These are phyloP conservation scores for Trematosphaeria pertusa DNA, from an alignment of 2,329 filamentous ascomycete species.

Conservation along the genomic window DNA sequence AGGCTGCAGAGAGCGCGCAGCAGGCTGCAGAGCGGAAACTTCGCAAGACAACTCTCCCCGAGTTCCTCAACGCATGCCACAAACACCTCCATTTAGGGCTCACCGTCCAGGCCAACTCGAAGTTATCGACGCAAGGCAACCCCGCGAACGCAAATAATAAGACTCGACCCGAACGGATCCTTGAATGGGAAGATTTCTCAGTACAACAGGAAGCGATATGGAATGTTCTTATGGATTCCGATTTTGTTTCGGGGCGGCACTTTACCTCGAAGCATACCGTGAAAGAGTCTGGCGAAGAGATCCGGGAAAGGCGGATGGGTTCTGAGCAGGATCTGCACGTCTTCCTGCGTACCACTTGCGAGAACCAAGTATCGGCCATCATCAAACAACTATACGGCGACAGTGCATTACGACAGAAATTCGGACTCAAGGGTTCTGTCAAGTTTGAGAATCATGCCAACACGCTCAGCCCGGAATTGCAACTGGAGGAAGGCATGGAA, in stretches of 20 bases:
- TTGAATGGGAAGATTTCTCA: slow-evolving; percentile 20
- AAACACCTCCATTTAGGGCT: slow-evolving; percentile 14
- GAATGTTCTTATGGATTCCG: slow-evolving; percentile 19
- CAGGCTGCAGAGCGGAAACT: slow-evolving; percentile 13
- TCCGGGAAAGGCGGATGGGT: slow-evolving; percentile 18
- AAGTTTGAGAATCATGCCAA: slow-evolving; percentile 29
- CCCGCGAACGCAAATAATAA: slow-evolving; percentile 28
- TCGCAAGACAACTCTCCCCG: slow-evolving; percentile 15
- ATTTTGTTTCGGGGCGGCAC: slow-evolving; percentile 18
- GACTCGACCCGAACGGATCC: slow-evolving; percentile 19
- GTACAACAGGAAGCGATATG: slow-evolving; percentile 23
- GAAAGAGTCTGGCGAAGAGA: slow-evolving; percentile 17
- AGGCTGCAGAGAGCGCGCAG: slow-evolving; percentile 8
- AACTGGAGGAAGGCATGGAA: slow-evolving; percentile 20
- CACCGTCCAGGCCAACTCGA: slow-evolving; percentile 19
- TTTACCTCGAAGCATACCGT: slow-evolving; percentile 25
- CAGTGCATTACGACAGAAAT: slow-evolving; percentile 14
- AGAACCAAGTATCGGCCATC: slow-evolving; percentile 21
- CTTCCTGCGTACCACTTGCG: slow-evolving; percentile 22
- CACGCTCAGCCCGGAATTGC: slow-evolving; percentile 23
- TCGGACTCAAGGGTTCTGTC: slow-evolving; percentile 23
- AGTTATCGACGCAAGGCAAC: slow-evolving; percentile 21
- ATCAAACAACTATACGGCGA: slow-evolving; percentile 19
- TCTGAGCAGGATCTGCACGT: slow-evolving; percentile 26
- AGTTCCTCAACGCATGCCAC: slow-evolving; percentile 20